Evolutionary conservation across 1,139 yeast species (phyloP), one percentile per base, ranked within the genome.

Genomic region (Yamadazyma siamensis): DNA sequence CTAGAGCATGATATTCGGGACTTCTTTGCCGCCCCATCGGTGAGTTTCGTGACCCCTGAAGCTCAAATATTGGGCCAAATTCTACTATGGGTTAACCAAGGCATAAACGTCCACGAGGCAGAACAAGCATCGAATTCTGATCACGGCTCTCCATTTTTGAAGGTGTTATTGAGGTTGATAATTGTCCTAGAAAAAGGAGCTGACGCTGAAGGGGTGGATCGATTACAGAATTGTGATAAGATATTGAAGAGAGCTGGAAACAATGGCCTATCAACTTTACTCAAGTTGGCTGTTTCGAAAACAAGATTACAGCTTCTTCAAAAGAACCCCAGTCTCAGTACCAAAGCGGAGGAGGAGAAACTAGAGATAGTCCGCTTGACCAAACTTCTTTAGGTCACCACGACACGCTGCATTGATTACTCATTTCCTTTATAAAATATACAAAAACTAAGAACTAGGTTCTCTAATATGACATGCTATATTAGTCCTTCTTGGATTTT

Each of bases 401-500:
- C n/a, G n/a, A n/a, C n/a, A n/a, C n/a, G n/a, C n/a, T n/a, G n/a
- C n/a, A n/a, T 18, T 19, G 13, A 27, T 13, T 31, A 18, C 26
- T 24, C 28, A 28, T 26, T 18, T 29, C 33, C 29, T 33, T 33
- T 25, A 29, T 23, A 32, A 28, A 26, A 28, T 28, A 28, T 28
- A 28, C 32, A 28, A 27, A 13, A 27, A 27, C 20, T 8, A 8
- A 19, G 28, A 23, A 20, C 28, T 7, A 12, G 11, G 25, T 27
- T 23, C 25, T 12, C 16, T 16, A 8, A 21, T 24, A 18, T 25
- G 23, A 32, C 26, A 26, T 28, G 31, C 32, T 25, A n/a, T 21
- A 23, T 26, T 36, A 43, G 28, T 44, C 47, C 33, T 43, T 44
- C 67, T 77, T 76, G 18, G 59, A 49, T 45, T 59, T 56, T 43